Base-by-base conservation (phyloP, 371 early-diverging fungal species). In the Apophysomyces ossiformis region DNA sequence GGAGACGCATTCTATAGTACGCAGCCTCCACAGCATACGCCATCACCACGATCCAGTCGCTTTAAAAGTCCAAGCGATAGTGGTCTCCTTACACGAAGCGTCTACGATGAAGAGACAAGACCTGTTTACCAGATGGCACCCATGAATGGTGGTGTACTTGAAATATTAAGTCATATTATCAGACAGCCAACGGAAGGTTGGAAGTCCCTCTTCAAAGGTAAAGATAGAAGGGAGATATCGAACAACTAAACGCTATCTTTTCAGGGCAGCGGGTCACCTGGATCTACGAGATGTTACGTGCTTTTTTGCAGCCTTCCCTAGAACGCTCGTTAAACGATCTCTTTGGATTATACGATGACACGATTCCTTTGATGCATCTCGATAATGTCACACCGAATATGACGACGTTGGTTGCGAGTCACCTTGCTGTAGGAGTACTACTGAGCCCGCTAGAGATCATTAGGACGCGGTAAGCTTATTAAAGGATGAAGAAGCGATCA, bases 381-480 rank as follows among this genome's bases (percentile, higher is more conserved):
- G 70, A 90, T 57, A 76, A 69, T 58, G 81, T 80, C 18, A 82
- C 79, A 13, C 87, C 90, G 12, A 89, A 89, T 63, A 71, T 92
- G 16, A 74, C 86, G 6, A 92, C 93, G 1, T 61, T 92, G 58
- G 85, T 93, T 1, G 82, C 81, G 2, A 89, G 91, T 5, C 88
- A 90, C 69, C 70, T 91, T 1, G 75, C 86, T 1, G 86, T 87
- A 5, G 93, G 93, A 8, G 74, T 90, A 38, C 60, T 91, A 12
- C 73, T 94, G 39, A 90, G 91, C 64, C 95, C 95, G 8, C 65
- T 95, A 36, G 94, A 93, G 58, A 75, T 93, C 5, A 82, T 89
- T 46, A 85, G 91, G 39, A 92, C 93, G 7, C 70, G 87, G 86
- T 86, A 79, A 46, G 58, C 37, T 41, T 36, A 9, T 0, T 32